A percentile compares a stretch with the other conserved stretches of the same genome.
Evolutionary conservation across 768 basidiomycete species (phyloP).

Genomic region (Candolleomyces eurysporus): DNA sequence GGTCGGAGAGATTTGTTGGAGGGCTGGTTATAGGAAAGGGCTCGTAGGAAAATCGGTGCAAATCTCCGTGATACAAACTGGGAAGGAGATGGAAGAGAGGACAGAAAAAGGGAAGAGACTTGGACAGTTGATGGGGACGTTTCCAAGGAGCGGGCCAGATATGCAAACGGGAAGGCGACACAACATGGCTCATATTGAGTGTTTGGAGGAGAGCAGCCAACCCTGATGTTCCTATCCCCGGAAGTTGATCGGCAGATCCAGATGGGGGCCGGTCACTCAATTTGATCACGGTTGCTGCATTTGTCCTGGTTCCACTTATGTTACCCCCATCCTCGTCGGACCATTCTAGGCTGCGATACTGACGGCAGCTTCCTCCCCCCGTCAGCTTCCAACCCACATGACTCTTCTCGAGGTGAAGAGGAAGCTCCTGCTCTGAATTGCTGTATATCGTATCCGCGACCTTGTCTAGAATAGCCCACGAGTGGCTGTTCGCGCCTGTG

Average conservation of each 20-base stretch:
- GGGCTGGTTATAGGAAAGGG: slow-evolving; percentile 33
- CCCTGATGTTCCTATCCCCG: slow-evolving; percentile 22
- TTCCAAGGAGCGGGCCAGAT: slow-evolving; percentile 42
- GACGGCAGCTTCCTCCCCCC: slow-evolving; percentile 32
- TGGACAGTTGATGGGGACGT: slow-evolving; percentile 42
- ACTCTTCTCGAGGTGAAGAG: not conserved
- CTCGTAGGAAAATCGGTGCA: slow-evolving; percentile 32
- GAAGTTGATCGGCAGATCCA: slow-evolving; percentile 19
- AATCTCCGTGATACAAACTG: slow-evolving; percentile 27
- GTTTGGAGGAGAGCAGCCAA: not conserved
- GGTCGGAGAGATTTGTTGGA: slow-evolving; percentile 36
- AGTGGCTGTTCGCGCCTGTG: not conserved
- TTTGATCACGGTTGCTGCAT: slow-evolving; percentile 7
- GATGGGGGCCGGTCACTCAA: slow-evolving; percentile 11
- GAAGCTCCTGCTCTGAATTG: not conserved
- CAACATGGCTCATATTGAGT: slow-evolving; percentile 19
- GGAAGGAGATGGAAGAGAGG: slow-evolving; percentile 27
- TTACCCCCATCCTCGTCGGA: slow-evolving; percentile 40
- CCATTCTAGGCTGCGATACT: slow-evolving; percentile 30
- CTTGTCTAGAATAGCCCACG: not conserved
- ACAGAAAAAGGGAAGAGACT: slow-evolving; percentile 35
- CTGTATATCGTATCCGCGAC: not conserved
- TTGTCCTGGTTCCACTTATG: slow-evolving; percentile 10
- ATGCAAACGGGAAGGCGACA: slow-evolving; percentile 28
- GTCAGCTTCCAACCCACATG: slow-evolving; percentile 21